Base-by-base conservation (phyloP, 1,284 basidiomycete species). In the Papiliotrema flavescens region DNA sequence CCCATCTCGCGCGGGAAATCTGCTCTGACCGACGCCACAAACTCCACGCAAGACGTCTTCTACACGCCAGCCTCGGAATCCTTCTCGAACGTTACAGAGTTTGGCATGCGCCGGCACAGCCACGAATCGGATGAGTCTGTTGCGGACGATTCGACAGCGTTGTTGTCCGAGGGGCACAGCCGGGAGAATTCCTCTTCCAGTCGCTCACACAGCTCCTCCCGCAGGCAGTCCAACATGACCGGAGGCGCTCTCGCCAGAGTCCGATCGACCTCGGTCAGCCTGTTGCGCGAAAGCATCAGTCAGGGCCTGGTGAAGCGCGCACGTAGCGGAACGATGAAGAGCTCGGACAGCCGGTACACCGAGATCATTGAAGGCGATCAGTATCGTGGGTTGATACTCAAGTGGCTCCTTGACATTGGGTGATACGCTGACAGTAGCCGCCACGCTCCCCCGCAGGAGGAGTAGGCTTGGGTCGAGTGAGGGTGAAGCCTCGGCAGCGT, bases 251-350 rank as follows among this genome's bases (percentile, higher is more conserved):
- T 55, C 3, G 24, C n/a, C 19, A 22, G 50, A 41, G 49, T 47
- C 3, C 6, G 55, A 23, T 56, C 55, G 32, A 53, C 55, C 19
- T 48, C 45, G 22, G 35, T 56, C 34, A 37, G 28, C 14, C 22
- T 49, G 20, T 28, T 56, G 19, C 35, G 20, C 13, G 42, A 46
- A 39, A 36, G 39, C 14, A 14, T 26, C 5, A 4, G 8, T 17
- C 35, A 34, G 15, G 28, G 45, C 20, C 6, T 53, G n/a, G 20
- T 53, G 17, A 48, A 44, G 26, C 15, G 55, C 20, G 50, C 36
- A 11, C 45, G 51, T n/a, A 53, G 50, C 23, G 55, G 55, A 17
- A 56, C 55, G 20, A 2, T 56, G 32, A 7, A 53, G 19, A 53
- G 51, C 26, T 4, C 37, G 3, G 43, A 47, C 4, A 56, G 45